Conservation (phyloP, 331 rosid species). For the Arachis monticola region DNA sequence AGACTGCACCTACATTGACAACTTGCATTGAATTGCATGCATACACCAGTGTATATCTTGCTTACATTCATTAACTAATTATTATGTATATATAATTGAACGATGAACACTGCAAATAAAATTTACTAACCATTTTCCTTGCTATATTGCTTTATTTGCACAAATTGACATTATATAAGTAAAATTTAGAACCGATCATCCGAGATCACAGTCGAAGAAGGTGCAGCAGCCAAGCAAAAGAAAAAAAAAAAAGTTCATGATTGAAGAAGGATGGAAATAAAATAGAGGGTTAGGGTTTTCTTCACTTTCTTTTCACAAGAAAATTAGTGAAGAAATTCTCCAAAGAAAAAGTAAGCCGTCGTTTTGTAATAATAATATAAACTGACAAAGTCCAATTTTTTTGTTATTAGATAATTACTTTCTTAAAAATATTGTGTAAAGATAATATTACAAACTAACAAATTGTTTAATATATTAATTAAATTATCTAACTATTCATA, state of each 20-base stretch:
- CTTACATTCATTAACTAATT: neutral
- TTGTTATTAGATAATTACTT: too few relatives aligned
- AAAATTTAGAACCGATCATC: slow-evolving; percentile 43
- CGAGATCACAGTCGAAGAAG: slow-evolving; percentile 39
- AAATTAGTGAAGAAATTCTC: too few relatives aligned
- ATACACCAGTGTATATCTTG: slow-evolving; percentile 6
- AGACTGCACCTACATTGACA: slow-evolving; percentile 39
- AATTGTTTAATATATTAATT: too few relatives aligned
- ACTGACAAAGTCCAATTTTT: too few relatives aligned
- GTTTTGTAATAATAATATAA: neutral
- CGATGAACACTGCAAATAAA: slow-evolving; percentile 3
- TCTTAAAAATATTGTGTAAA: too few relatives aligned
- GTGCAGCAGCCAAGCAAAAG: neutral
- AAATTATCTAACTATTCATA: too few relatives aligned
- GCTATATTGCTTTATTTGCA: neutral
- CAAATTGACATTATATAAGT: slow-evolving; percentile 17
- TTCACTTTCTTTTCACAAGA: neutral
- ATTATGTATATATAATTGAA: neutral
- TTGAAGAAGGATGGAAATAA: neutral
- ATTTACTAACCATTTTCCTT: neutral
- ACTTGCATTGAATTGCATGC: slow-evolving; percentile 37
- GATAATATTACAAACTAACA: too few relatives aligned
- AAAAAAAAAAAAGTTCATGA: neutral
- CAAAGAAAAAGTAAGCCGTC: too few relatives aligned
- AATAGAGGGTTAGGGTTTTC: slow-evolving; percentile 56